Evolutionary conservation across 768 basidiomycete species (phyloP).

Genomic region (Albatrellus ellisii): DNA sequence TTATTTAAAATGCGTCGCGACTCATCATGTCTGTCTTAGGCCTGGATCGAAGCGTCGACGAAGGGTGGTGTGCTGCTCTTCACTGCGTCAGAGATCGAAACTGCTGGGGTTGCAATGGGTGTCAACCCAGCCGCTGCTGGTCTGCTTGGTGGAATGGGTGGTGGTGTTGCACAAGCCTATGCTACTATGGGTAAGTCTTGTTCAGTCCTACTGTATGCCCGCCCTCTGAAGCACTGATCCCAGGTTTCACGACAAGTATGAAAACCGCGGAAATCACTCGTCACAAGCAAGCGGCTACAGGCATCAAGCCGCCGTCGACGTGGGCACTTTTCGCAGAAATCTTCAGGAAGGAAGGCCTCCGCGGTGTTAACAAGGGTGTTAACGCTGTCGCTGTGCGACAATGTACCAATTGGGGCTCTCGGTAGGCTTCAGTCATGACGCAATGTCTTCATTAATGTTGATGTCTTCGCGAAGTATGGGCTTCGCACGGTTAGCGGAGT

Average conservation of each 20-base stretch:
- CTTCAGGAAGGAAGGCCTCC: conserved; percentile 84
- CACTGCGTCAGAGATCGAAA: conserved; percentile 91
- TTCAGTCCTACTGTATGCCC: background rate
- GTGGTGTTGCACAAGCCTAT: conserved; percentile 95
- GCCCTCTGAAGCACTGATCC: background rate
- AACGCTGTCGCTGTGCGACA: conserved; percentile 89
- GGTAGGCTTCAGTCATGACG: conserved; percentile 32
- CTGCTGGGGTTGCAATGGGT: conserved; percentile 46
- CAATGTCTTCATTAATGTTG: conserved; percentile 7
- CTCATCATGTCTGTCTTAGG: conserved; percentile 30
- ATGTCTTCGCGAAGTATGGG: conserved; percentile 68
- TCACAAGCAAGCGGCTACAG: conserved; percentile 78
- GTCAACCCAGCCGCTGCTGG: conserved; percentile 75
- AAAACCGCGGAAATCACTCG: conserved; percentile 98
- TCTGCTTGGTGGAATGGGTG: conserved; percentile 92
- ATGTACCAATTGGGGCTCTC: conserved; percentile 89
- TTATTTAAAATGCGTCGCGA: conserved; percentile 1
- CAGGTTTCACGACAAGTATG: conserved; percentile 99
- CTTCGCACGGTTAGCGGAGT: conserved; percentile 87
- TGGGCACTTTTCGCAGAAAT: conserved; percentile 94
- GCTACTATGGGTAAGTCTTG: conserved; percentile 91
- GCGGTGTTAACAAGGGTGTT: conserved; percentile 98
- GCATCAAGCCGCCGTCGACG: conserved; percentile 81
- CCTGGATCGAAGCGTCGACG: conserved; percentile 99
- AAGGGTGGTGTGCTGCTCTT: conserved; percentile 96